Conservation (phyloP, 306 rosid species). For the Rosa persica region DNA sequence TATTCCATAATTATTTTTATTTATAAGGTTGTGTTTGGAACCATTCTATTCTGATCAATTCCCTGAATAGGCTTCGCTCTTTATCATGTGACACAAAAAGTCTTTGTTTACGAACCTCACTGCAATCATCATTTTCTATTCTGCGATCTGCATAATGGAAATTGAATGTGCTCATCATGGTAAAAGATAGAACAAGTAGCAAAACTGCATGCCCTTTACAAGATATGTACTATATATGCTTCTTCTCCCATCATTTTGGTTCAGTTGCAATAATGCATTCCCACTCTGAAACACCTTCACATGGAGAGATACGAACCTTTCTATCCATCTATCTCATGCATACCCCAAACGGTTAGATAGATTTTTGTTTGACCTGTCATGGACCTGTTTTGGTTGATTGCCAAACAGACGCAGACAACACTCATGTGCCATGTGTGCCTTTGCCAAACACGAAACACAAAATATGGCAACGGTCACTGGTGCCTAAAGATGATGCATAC, state of each 20-base stretch:
- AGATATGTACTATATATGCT: neutral
- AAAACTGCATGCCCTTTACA: neutral
- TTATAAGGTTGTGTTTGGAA: neutral
- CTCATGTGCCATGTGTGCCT: neutral
- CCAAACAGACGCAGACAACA: slow-evolving; percentile 7
- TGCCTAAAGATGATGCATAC: neutral
- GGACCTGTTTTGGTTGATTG: neutral
- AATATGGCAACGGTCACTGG: neutral
- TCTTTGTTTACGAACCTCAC: neutral
- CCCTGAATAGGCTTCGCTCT: neutral
- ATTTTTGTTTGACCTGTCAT: neutral
- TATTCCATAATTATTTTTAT: neutral
- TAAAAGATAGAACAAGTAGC: neutral
- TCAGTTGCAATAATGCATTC: slow-evolving; percentile 5
- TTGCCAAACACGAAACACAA: neutral
- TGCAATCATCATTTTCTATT: neutral
- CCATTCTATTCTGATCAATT: neutral
- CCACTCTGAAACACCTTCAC: neutral
- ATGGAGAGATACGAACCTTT: neutral
- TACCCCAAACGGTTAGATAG: neutral
- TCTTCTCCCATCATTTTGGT: slow-evolving; percentile 1
- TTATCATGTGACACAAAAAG: neutral
- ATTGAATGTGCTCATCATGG: neutral
- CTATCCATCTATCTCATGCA: neutral
- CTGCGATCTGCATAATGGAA: neutral